These are phyloP conservation scores for Colletotrichum sp. DNA, from an alignment of 2,329 filamentous ascomycete species.

Conservation along the genomic window DNA sequence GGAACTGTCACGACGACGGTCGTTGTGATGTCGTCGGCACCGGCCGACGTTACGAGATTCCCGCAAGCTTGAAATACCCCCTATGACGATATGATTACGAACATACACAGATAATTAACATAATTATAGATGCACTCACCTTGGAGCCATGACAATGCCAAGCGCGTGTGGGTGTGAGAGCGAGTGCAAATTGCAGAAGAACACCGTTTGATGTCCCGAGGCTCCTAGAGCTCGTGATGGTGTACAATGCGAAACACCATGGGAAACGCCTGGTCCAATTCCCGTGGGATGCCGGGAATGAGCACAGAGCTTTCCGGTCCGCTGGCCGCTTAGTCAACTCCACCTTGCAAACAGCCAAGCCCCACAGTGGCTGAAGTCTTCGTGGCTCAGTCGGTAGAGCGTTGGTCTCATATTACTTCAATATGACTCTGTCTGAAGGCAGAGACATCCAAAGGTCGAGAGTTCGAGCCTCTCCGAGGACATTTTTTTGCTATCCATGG, in stretches of 20 bases:
- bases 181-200: neutral
- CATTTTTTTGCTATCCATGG: neutral
- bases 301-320: neutral
- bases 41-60: neutral
- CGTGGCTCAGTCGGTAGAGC: conserved; percentile 21
- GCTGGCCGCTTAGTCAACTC: neutral
- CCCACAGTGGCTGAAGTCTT: neutral
- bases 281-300: neutral
- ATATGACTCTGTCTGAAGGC: neutral
- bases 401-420: conserved; percentile 17
- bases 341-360: rapidly evolving
- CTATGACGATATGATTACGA: neutral
- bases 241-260: neutral
- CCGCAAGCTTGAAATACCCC: neutral
- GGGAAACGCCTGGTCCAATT: neutral
- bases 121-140: neutral
- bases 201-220: neutral
- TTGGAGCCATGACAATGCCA: neutral
- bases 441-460: conserved; percentile 19
- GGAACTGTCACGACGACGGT: conserved; percentile 5
- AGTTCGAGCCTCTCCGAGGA: conserved; percentile 20
- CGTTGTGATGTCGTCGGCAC: conserved; percentile 3
- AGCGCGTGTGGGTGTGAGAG: neutral
- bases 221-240: neutral
- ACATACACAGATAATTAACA: neutral